A percentile compares a stretch with the other conserved stretches of the same genome.
These are phyloP conservation scores for Populus hybrid DNA, from an alignment of 441 rosid genomes.

Conservation along the genomic window DNA sequence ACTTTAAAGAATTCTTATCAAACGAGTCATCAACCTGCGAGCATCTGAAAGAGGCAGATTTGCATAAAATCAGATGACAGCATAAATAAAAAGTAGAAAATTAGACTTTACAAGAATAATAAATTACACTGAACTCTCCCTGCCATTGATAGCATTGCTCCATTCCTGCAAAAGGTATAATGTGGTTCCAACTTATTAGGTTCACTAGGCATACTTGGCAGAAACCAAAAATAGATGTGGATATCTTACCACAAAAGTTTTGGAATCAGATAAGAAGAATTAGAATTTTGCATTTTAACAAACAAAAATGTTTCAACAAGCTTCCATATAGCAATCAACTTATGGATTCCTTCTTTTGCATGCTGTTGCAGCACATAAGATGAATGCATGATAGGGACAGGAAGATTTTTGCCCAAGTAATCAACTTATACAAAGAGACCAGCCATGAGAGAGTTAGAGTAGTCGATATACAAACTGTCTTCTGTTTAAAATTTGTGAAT, in stretches of 20 bases:
- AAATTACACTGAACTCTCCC: slow-evolving; percentile 56
- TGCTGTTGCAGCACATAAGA: background rate
- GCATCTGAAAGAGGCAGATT: slow-evolving; percentile 38
- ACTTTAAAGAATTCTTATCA: slow-evolving; percentile 26
- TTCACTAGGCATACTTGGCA: background rate
- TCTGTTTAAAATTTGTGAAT: background rate
- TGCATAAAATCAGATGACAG: slow-evolving; percentile 19
- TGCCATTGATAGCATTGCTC: slow-evolving; percentile 45
- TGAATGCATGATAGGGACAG: background rate
- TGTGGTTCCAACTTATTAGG: slow-evolving; percentile 14
- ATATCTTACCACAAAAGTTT: background rate
- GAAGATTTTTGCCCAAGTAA: background rate
- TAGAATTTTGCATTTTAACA: background rate
- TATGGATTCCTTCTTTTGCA: background rate
- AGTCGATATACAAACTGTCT: background rate
- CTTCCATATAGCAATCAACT: background rate
- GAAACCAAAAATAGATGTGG: background rate
- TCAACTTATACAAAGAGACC: background rate
- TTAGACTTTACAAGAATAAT: slow-evolving; percentile 24
- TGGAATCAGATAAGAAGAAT: background rate
- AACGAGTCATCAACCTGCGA: slow-evolving; percentile 30
- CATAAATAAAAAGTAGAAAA: slow-evolving; percentile 14
- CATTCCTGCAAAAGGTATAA: slow-evolving; percentile 52
- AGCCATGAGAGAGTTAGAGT: background rate
- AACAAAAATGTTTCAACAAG: background rate